phyloP scores from a whole-genome alignment of 1,284 basidiomycete genomes.

The Microbotryum saponariae region DNA sequence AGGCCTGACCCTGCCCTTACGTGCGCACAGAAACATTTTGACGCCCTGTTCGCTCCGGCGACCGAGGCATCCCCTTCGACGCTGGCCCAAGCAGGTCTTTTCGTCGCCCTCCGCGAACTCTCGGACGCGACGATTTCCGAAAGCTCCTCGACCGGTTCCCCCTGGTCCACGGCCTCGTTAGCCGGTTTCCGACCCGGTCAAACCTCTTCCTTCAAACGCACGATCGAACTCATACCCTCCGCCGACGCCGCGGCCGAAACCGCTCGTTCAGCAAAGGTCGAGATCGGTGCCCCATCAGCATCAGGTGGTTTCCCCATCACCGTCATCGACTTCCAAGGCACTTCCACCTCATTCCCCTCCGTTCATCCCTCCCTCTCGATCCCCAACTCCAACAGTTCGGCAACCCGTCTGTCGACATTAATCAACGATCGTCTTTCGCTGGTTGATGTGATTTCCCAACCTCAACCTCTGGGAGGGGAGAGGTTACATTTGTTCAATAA shows the following conservation, averaged over 20 bases:
- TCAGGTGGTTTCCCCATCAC: conserved; percentile 9
- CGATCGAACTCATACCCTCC: conserved; percentile 2
- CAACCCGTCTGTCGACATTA: background rate
- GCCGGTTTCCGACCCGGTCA: conserved; percentile 24
- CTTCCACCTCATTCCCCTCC: background rate
- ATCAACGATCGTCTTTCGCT: conserved; percentile 5
- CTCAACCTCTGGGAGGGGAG: conserved; percentile 3
- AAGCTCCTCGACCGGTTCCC: conserved; percentile 4
- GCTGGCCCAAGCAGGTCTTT: conserved; percentile 70
- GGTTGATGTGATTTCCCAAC: conserved; percentile 21
- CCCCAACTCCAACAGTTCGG: background rate
- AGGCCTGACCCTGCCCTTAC: conserved; percentile 3
- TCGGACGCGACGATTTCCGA: background rate
- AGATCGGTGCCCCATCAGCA: conserved; percentile 6
- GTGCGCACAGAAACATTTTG: conserved; percentile 59
- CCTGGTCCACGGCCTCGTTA: conserved; percentile 17
- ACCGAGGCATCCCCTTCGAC: conserved; percentile 54
- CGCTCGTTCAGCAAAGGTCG: background rate
- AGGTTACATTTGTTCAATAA: conserved; percentile 24
- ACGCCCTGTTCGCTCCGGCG: conserved; percentile 63
- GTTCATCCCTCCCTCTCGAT: background rate
- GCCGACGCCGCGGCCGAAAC: background rate
- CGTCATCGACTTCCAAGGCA: conserved; percentile 6
- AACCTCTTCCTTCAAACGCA: background rate
- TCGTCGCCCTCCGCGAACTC: conserved; percentile 57